Base-by-base conservation (phyloP, 768 basidiomycete genomes). In the Termitomyces sp. region DNA sequence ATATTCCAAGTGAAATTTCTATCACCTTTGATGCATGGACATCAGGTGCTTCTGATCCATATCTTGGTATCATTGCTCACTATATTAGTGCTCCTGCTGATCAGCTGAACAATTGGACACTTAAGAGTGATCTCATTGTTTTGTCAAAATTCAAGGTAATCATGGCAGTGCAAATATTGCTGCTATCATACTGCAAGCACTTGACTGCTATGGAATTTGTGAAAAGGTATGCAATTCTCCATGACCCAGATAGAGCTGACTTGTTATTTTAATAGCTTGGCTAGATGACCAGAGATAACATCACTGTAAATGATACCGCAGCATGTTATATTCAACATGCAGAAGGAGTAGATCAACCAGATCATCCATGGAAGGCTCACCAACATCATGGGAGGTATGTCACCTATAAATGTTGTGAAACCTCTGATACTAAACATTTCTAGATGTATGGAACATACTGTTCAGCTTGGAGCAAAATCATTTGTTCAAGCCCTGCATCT, bases 211-310 rank as follows among this genome's bases (percentile, higher is more conserved):
- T 50, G 59, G 37, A 9, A 48, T 60, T 42, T 16, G 54, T 14
- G 33, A 44, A 8, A 60, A 60, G 53, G 58, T 55, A 37, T 55
- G 14, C 16, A 32, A 26, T 27, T 37, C 16, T 33, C 3, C 39
- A n/a, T n/a, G n/a, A 55, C 16, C 30, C 10, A 5, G 9, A 42
- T 16, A 24, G 27, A 43, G 14, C 13, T 49, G 12, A 42, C 34
- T 33, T 26, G 12, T 49, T 43, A 1, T 22, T 51, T n/a, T 36
- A 8, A n/a, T 33, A 72, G 71, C 46, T 69, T 53, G 71, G 72
- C 18, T 72, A 71, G 72, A 30, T 60, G 12, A 74, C 71, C 2
- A 57, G 66, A 14, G 66, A 74, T 50, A 71, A 72, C 43, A 68
- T 68, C 4, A 55, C 58, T 7, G 65, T 63, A 13, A 74, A 73